Evolutionary conservation across 1,284 basidiomycete species (phyloP).

Genomic region (Ceratobasidium sp.): DNA sequence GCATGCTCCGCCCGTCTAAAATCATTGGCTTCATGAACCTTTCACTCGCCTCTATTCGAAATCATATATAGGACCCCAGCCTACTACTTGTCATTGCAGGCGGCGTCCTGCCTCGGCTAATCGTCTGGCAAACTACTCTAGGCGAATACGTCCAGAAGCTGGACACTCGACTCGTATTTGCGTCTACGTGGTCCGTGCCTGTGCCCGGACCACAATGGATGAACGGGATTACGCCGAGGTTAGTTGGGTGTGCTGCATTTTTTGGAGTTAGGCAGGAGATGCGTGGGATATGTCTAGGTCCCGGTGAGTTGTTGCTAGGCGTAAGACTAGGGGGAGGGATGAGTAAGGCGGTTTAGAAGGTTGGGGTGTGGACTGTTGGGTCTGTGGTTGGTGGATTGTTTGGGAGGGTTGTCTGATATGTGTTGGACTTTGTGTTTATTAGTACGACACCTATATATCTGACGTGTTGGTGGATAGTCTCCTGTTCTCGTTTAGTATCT

Average conservation of each 20-base stretch:
- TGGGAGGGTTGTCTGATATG: not conserved
- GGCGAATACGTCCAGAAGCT: not conserved
- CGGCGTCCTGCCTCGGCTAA: slow-evolving; percentile 6
- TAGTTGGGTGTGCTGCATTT: not conserved
- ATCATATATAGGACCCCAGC: slow-evolving; percentile 6
- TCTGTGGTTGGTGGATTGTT: not conserved
- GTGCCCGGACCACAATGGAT: not conserved
- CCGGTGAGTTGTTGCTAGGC: not conserved
- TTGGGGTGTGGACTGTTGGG: not conserved
- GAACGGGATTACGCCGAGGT: not conserved
- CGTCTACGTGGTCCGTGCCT: not conserved
- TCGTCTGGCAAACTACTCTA: not conserved
- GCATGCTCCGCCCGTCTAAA: slow-evolving; percentile 16
- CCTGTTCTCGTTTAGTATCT: no score
- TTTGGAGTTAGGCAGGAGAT: slow-evolving; percentile 25
- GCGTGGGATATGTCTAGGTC: slow-evolving; percentile 20
- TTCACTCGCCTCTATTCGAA: not conserved
- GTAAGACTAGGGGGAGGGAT: not conserved
- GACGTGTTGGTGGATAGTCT: no score
- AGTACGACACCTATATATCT: no score
- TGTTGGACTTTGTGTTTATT: no score
- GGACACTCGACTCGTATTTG: slow-evolving; percentile 3
- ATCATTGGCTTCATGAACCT: slow-evolving; percentile 20
- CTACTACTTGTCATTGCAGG: not conserved
- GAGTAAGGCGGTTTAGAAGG: not conserved